Conservation (phyloP, 179 eudicot genomes). For the Gypsophila paniculata region DNA sequence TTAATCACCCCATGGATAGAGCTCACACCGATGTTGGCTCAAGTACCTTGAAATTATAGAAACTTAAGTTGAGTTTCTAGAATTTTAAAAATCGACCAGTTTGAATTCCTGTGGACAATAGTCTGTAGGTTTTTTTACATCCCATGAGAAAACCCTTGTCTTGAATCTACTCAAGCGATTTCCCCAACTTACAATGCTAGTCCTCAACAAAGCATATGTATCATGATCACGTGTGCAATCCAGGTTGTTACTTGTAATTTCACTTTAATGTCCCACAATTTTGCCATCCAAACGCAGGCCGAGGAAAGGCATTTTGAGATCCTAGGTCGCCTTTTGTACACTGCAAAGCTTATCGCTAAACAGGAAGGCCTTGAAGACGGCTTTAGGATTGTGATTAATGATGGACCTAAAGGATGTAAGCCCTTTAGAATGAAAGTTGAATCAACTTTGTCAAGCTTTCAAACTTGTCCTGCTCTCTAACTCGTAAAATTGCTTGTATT, state of each 20-base stretch:
- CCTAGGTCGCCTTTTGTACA: constrained; percentile 79
- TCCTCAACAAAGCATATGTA: not conserved
- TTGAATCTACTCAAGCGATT: not conserved
- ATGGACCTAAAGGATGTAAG: constrained; percentile 85
- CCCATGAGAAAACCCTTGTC: not conserved
- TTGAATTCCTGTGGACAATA: too few species aligned
- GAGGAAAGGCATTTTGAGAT: constrained; percentile 82
- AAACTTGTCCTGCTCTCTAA: constrained; percentile 18
- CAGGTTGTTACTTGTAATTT: not conserved
- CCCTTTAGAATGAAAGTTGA: constrained; percentile 8
- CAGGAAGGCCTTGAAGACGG: constrained; percentile 94
- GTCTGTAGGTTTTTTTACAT: too few species aligned
- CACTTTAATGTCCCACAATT: not conserved
- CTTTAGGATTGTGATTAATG: constrained; percentile 80
- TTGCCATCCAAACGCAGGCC: constrained; percentile 42
- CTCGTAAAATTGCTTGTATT: constrained; percentile 18
- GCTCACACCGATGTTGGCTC: too few species aligned
- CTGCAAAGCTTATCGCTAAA: constrained; percentile 80
- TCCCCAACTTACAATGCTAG: not conserved
- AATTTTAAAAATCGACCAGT: too few species aligned
- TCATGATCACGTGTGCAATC: not conserved
- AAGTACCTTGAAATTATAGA: too few species aligned
- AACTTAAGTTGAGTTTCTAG: too few species aligned
- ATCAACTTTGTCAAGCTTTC: not conserved
- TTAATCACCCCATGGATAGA: too few species aligned